These are phyloP conservation scores for Naganishia vishniacii DNA, from an alignment of 768 basidiomycete species.

Conservation along the genomic window DNA sequence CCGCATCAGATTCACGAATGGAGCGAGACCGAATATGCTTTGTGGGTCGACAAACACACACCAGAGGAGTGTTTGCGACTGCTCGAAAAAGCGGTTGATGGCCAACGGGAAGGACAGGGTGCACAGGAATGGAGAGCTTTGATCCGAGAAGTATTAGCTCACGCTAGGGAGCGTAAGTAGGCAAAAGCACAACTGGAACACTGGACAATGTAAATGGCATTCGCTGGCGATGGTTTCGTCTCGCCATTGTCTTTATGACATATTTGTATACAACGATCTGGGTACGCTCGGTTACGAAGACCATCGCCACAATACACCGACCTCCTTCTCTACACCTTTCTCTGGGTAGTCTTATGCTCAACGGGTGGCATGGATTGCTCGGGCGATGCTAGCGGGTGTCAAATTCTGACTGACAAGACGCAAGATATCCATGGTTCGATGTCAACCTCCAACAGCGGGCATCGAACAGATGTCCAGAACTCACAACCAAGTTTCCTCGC, in stretches of 20 bases:
- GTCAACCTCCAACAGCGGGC: too few species aligned
- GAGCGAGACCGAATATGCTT: conserved; percentile 92
- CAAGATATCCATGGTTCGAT: too few species aligned
- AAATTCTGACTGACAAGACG: too few species aligned
- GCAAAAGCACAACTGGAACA: not conserved
- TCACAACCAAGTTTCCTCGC: not conserved
- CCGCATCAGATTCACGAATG: conserved; percentile 87
- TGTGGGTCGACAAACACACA: conserved; percentile 89
- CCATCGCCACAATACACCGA: too few species aligned
- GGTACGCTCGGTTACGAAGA: not conserved
- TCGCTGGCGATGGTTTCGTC: not conserved
- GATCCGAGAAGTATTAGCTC: conserved; percentile 62
- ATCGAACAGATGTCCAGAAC: too few species aligned
- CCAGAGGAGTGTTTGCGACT: conserved; percentile 73
- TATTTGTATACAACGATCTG: not conserved
- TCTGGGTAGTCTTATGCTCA: too few species aligned
- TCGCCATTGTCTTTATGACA: not conserved
- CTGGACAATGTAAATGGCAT: not conserved
- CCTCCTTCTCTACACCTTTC: too few species aligned
- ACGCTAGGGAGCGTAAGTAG: conserved; percentile 41
- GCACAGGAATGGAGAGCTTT: conserved; percentile 56
- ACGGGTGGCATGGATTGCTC: too few species aligned
- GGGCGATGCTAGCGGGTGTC: too few species aligned
- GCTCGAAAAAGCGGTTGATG: conserved; percentile 66
- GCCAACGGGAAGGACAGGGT: conserved; percentile 55